These are phyloP conservation scores for Kalmanozyma brasiliensis DNA, from an alignment of 1,284 basidiomycete genomes.

Conservation along the genomic window DNA sequence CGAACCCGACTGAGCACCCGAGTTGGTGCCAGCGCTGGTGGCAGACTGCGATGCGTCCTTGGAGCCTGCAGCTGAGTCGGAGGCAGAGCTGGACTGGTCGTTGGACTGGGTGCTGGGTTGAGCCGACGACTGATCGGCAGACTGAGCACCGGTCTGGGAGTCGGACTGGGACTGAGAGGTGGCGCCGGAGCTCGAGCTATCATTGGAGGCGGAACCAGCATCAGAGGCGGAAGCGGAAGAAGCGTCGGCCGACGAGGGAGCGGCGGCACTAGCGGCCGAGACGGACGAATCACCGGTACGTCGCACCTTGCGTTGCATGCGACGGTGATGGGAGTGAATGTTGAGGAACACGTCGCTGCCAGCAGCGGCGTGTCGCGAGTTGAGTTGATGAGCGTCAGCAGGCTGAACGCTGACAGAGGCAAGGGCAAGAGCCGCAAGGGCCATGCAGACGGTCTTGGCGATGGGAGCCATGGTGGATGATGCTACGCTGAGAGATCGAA, in stretches of 20 bases:
- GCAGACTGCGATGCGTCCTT: neutral
- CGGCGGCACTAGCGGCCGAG: slow-evolving; percentile 22
- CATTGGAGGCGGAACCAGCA: slow-evolving; percentile 20
- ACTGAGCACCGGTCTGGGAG: slow-evolving; percentile 13
- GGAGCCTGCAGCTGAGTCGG: slow-evolving; percentile 5
- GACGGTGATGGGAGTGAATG: slow-evolving; percentile 46
- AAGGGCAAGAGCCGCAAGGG: slow-evolving; percentile 45
- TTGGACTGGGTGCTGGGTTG: slow-evolving; percentile 6
- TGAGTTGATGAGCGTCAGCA: slow-evolving; percentile 47
- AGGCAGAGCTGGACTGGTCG: slow-evolving; percentile 9
- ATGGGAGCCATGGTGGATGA: slow-evolving; percentile 47
- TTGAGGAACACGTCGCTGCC: slow-evolving; percentile 51
- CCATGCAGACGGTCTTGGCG: slow-evolving; percentile 49
- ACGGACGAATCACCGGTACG: slow-evolving; percentile 30
- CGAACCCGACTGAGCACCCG: no score
- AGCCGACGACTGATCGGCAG: slow-evolving; percentile 11
- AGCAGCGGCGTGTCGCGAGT: slow-evolving; percentile 42
- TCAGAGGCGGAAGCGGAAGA: slow-evolving; percentile 24
- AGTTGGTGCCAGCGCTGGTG: slow-evolving; percentile 8
- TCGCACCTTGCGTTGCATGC: slow-evolving; percentile 53
- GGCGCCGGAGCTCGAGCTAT: slow-evolving; percentile 14
- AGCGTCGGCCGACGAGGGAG: slow-evolving; percentile 10
- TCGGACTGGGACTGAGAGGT: slow-evolving; percentile 10
- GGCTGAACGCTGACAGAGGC: slow-evolving; percentile 36
- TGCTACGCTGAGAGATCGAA: neutral